Percentiles rank a stretch among this genome's conserved stretches.
Evolutionary conservation across 2,329 filamentous ascomycete species (phyloP).

Genomic region (Domatiomyces globalis): DNA sequence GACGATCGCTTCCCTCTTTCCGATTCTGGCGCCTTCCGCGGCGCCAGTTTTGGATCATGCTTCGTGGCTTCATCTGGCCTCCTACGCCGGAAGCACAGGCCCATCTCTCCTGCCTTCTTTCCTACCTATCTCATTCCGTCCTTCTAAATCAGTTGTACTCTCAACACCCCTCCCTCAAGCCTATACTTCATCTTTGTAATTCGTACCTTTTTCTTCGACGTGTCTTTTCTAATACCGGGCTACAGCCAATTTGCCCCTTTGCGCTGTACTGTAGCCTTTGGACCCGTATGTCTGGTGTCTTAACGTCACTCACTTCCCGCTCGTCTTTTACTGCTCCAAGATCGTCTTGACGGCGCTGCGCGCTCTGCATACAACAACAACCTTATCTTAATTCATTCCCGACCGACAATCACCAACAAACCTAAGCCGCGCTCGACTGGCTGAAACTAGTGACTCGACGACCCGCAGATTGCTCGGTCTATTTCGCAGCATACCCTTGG

Average conservation of each 20-base stretch:
- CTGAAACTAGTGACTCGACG: neutral
- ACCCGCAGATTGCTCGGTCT: neutral
- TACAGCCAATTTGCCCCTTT: neutral
- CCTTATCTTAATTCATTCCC: neutral
- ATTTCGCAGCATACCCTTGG: neutral
- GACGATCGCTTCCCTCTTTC: neutral
- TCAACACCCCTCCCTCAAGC: neutral
- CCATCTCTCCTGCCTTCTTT: neutral
- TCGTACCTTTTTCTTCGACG: neutral
- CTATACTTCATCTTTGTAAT: neutral
- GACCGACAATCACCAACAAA: neutral
- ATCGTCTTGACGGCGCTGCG: neutral
- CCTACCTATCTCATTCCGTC: neutral
- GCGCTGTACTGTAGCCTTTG: neutral
- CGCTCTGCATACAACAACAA: neutral
- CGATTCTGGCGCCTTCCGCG: neutral
- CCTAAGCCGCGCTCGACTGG: neutral
- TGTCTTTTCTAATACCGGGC: neutral
- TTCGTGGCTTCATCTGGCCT: neutral
- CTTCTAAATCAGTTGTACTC: neutral
- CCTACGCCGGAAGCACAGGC: neutral
- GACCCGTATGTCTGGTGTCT: neutral
- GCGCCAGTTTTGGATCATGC: neutral
- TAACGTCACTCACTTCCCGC: constrained; percentile 1
- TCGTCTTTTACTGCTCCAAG: neutral